Conservation (phyloP, 2,329 filamentous ascomycete species). For the Seiridium cupressi region DNA sequence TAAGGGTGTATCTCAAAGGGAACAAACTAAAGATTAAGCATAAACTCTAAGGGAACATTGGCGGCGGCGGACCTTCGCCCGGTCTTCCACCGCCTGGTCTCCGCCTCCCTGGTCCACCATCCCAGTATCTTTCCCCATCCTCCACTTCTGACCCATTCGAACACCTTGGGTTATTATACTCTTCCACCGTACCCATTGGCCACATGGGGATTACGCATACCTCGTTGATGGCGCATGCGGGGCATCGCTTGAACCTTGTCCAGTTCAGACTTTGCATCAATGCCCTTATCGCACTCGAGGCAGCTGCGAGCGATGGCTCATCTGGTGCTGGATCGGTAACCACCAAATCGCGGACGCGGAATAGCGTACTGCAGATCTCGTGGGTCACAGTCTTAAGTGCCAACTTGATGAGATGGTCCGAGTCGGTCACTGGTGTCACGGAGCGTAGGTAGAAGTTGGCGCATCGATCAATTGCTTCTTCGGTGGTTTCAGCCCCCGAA, state of each 20-base stretch:
- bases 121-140: slow-evolving; percentile 13
- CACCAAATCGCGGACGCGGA: slow-evolving; percentile 3
- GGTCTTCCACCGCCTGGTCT: not conserved
- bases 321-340: slow-evolving; percentile 4
- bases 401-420: slow-evolving; percentile 22
- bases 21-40: not conserved
- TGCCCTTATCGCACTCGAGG: slow-evolving; percentile 5
- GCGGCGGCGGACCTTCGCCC: slow-evolving; percentile 1
- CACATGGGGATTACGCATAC: slow-evolving; percentile 19
- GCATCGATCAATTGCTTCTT: slow-evolving; percentile 34
- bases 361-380: slow-evolving; percentile 19
- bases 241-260: slow-evolving; percentile 18
- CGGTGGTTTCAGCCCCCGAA: slow-evolving; percentile 21
- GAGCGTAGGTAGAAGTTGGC: slow-evolving; percentile 28
- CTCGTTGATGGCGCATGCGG: slow-evolving; percentile 14
- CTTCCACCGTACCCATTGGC: slow-evolving; percentile 14
- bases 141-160: slow-evolving; percentile 10
- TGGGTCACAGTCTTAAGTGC: slow-evolving; percentile 20
- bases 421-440: slow-evolving; percentile 10
- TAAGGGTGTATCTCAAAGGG: not conserved
- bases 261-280: slow-evolving; percentile 12
- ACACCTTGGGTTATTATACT: slow-evolving; percentile 15
- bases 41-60: not conserved
- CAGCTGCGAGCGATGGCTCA: slow-evolving; percentile 2
- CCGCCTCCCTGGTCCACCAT: not conserved